Conservation (phyloP, 441 rosid genomes). For the Erodium moschatum region DNA sequence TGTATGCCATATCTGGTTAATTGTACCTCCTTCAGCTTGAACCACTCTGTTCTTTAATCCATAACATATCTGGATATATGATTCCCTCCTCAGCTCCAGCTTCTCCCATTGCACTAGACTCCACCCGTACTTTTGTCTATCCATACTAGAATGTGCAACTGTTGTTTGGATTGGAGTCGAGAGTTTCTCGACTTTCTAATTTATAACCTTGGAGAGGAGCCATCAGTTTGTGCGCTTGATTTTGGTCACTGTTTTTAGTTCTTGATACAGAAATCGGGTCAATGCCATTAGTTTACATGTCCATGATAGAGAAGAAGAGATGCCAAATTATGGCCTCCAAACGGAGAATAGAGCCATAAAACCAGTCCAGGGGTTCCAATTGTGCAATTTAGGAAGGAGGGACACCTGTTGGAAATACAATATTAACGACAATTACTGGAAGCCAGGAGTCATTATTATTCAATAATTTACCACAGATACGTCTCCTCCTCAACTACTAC, state of each 20-base stretch:
- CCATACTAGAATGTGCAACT: background rate
- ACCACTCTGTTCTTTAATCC: background rate
- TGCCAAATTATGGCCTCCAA: slow-evolving; percentile 9
- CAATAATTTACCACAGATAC: background rate
- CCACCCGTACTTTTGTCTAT: background rate
- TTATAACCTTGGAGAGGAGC: background rate
- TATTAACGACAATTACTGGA: background rate
- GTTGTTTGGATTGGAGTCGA: background rate
- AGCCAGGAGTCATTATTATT: slow-evolving; percentile 1
- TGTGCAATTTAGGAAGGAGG: background rate
- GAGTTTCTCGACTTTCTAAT: background rate
- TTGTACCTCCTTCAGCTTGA: background rate
- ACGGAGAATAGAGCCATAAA: slow-evolving; percentile 11
- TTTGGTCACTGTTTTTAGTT: too few species aligned
- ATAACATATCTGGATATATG: background rate
- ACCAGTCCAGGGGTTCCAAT: slow-evolving; percentile 10
- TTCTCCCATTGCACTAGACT: background rate
- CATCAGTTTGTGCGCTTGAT: background rate
- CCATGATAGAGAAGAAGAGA: slow-evolving; percentile 3
- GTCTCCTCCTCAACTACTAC: slow-evolving; percentile 7
- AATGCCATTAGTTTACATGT: slow-evolving; percentile 1
- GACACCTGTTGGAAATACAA: background rate
- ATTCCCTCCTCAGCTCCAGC: background rate
- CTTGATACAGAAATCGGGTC: background rate
- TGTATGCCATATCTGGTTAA: background rate